Base-by-base conservation (phyloP, 2,329 filamentous ascomycete genomes). In the Eutypa lata region DNA sequence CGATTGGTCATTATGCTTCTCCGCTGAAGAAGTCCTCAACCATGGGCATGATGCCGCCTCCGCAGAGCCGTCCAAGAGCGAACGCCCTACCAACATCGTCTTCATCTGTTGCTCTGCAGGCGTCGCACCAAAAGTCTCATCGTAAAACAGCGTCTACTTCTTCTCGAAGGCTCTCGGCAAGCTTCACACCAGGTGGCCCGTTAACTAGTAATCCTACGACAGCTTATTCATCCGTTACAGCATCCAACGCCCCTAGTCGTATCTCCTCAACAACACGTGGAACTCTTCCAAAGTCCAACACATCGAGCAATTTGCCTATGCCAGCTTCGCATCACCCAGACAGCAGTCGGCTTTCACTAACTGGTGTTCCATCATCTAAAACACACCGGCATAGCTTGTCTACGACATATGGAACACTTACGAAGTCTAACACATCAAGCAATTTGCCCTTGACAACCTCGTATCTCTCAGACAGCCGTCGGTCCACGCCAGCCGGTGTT, bases 121-220 rank as follows among this genome's bases (percentile, higher is more conserved):
- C 58, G 7, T 51, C 61, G 14, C 14, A 31, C 49, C 54, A 40
- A 19, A 53, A 48, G 7, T 38, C 10, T 31, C 24, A 50, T 33
- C 47, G 53, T n/a, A 42, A 33, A 11, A 47, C 51, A 14, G 51
- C 22, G 28, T 47, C 56, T 18, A 52, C 52, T 18, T 61, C 62
- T 5, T 60, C 61, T 8, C 58, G 60, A 7, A 61, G 61, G 6
- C 45, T 63, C 7, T 65, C 65, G 3, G 61, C 64, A 3, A 55
- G 61, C 35, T 64, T 62, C 35, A 53, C 50, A 13, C 56, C 56
- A 2, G 54, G 49, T 13, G 58, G 56, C 7, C 61, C 61, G 13
- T 42, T 53, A 2, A 60, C 57, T 0, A 56, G 59, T 5, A 57
- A 60, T 19, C 60, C 59, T 2, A 65, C 57, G 3, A 61, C 56